Base-by-base conservation (phyloP, 2,329 filamentous ascomycete species). In the Fusarium continuum region DNA sequence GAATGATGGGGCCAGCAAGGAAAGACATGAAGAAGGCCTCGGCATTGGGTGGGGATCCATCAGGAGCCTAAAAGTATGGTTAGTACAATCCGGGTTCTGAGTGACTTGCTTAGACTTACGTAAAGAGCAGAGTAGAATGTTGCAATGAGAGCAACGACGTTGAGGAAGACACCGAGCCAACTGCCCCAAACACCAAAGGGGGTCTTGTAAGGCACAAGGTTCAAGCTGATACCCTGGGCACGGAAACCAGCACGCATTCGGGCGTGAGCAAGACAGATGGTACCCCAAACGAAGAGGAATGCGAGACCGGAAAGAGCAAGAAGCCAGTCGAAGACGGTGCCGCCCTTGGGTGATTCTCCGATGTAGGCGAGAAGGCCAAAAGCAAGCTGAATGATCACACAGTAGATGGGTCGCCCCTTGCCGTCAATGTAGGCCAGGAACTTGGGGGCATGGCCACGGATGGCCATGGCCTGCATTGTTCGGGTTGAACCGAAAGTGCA, bases 401-500 rank as follows among this genome's bases (percentile, higher is more conserved):
- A 87, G 41, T 87, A 83, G 5, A 96, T 82, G 13, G 90, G 93
- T 11, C 93, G 90, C 28, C 93, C 93, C 65, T 89, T 86, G 31
- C 87, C 86, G 78, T 94, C 93, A 68, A 95, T 88, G 77, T 94
- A 96, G 57, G 86, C 86, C 31, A 97, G 82, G 66, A 93, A 81
- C 62, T 80, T 83, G 13, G 93, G 93, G 0, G 92, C 93, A 73
- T 95, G 92, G 41, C 88, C 85, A 75, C 96, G 92, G 74, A 96
- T 92, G 28, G 93, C 93, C 7, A 97, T 85, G 3, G 93, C 93
- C 31, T 93, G 92, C 11, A 98, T 85, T 2, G 93, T 97, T 69
- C 94, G 89, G 6, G 92, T 96, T 14, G 92, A 94, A 25, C 93
- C 94, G 72, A 96, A 98, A 55, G 97, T 90, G 65, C 93, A 89